phyloP scores from a whole-genome alignment of 257 asterid genomes.

The Leptodermis oblonga region DNA sequence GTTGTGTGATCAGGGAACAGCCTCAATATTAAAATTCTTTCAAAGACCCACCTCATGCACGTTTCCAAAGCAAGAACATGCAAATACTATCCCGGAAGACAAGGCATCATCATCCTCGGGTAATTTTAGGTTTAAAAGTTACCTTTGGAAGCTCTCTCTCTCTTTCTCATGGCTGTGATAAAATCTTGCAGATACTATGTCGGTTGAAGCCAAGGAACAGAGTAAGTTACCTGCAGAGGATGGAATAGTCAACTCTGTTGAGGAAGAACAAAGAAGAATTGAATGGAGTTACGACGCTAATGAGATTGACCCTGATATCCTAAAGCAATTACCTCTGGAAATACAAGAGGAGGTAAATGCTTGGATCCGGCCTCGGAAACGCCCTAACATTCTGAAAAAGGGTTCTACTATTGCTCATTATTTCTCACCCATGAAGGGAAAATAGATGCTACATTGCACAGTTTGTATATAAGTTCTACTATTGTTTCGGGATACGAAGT shows the following conservation, averaged over 20 bases:
- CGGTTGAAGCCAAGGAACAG: slow-evolving; percentile 17
- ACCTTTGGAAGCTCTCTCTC: slow-evolving; percentile 2
- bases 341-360: slow-evolving; percentile 80
- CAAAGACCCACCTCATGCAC: slow-evolving; percentile 35
- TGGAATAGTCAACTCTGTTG: slow-evolving; percentile 24
- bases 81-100: slow-evolving; percentile 31
- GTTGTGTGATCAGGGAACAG: slow-evolving; percentile 42
- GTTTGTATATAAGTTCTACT: neutral
- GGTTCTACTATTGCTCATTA: slow-evolving; percentile 63
- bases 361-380: slow-evolving; percentile 69
- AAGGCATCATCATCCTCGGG: slow-evolving; percentile 52
- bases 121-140: slow-evolving; percentile 21
- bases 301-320: slow-evolving; percentile 64
- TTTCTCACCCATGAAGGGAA: slow-evolving; percentile 45
- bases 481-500: too few relatives aligned
- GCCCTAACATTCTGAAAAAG: slow-evolving; percentile 41
- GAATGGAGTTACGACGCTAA: slow-evolving; percentile 57
- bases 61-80: slow-evolving; percentile 29
- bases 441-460: slow-evolving; percentile 12
- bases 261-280: slow-evolving; percentile 26
- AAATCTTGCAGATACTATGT: slow-evolving; percentile 15
- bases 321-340: slow-evolving; percentile 68
- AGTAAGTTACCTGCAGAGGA: slow-evolving; percentile 26
- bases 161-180: neutral
- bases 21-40: slow-evolving; percentile 67